Base-by-base conservation (phyloP, 2,329 filamentous ascomycete species). In the Periglandula ipomoeae region DNA sequence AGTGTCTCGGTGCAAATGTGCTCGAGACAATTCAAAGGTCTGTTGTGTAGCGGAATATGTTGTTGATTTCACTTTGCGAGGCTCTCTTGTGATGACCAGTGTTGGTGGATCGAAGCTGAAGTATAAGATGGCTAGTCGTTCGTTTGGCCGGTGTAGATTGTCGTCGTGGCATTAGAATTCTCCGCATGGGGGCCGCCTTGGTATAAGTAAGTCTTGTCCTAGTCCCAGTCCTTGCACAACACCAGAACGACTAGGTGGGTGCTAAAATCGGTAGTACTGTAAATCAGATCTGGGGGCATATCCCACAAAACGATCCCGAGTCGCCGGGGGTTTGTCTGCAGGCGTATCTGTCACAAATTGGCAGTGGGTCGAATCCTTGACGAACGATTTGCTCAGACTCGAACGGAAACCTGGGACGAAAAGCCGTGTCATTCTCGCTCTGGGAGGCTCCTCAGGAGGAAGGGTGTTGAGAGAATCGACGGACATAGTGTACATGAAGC, bases 211-310 rank as follows among this genome's bases (percentile, higher is more conserved):
- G 45, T 47, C 20, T 19, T 44, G 30, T 40, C 42, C 41, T n/a
- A 32, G 46, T 46, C 34, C 47, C 5, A 8, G 32, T n/a, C 35
- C 5, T 35, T 46, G 46, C 30, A 37, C 34, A 44, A 44, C 17
- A 49, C 23, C 30, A 52, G 40, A 32, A 30, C 44, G 51, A 38
- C 46, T 15, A 44, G 35, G 40, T 47, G 44, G 45, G 22, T 35
- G 22, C 26, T 35, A 22, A 19, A 42, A 46, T 38, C 46, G 46
- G 46, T 8, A 43, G 43, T 27, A 34, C 45, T 46, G 50, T 46
- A 53, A 44, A 56, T 58, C 52, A 52, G 53, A 58, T 56, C 53
- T 55, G 53, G 44, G 50, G 39, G 27, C 42, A 49, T 40, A 52
- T 56, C 49, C 49, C 45, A 52, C 49, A 49, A 44, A 35, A 37